Conservation (phyloP, 164 flowering plant genomes). For the Tetrastigma voinierianum region DNA sequence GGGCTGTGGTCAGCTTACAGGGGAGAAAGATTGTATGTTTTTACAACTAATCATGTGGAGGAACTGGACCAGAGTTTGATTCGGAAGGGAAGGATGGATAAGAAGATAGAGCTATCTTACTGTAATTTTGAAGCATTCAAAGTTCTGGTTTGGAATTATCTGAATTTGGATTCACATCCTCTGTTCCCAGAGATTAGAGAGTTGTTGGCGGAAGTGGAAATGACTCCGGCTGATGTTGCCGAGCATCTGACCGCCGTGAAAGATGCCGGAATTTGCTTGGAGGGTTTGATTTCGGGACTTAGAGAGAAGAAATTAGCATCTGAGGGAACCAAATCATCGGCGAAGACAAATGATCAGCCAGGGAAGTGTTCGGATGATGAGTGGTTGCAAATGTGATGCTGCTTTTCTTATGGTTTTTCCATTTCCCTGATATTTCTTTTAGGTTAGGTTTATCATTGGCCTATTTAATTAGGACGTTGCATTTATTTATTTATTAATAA, state of each 20-base stretch:
- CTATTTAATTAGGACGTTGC: too few species aligned
- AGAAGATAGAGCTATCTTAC: conserved; percentile 40
- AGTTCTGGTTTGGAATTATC: conserved; percentile 45
- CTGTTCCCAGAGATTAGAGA: conserved; percentile 19
- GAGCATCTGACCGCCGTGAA: conserved; percentile 37
- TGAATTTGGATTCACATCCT: conserved; percentile 25
- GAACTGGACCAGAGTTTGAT: conserved; percentile 45
- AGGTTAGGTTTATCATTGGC: too few species aligned
- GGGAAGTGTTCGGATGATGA: too few species aligned
- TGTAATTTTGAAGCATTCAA: conserved; percentile 39
- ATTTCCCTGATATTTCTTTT: too few species aligned
- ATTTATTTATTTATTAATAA: too few species aligned
- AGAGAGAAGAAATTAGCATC: too few species aligned
- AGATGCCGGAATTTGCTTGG: conserved; percentile 10
- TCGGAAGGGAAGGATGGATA: conserved; percentile 49
- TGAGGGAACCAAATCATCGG: too few species aligned
- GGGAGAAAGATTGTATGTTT: conserved; percentile 32
- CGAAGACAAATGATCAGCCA: too few species aligned
- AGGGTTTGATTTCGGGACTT: conserved; percentile 19
- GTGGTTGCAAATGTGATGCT: too few species aligned
- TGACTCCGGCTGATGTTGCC: conserved; percentile 45
- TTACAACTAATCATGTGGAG: conserved; percentile 42
- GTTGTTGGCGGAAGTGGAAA: conserved; percentile 21
- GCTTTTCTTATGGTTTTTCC: too few species aligned
- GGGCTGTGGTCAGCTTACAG: conserved; percentile 39